These are phyloP conservation scores for Theileria sp. DNA, from an alignment of 169 alveolate genomes.

Conservation along the genomic window DNA sequence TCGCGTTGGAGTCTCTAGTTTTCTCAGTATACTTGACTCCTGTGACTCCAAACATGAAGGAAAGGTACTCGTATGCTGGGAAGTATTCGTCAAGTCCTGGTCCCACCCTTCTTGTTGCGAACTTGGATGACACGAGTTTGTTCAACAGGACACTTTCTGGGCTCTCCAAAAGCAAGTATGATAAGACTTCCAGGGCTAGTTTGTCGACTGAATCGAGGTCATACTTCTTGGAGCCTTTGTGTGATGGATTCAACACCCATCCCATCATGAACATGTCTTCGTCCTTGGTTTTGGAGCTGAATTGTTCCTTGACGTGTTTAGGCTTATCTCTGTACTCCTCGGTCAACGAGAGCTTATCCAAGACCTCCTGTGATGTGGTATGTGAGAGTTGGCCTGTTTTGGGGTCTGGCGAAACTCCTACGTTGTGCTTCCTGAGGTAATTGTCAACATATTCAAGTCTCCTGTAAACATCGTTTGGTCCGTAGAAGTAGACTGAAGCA, in stretches of 20 bases:
- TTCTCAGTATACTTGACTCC: constrained; percentile 30
- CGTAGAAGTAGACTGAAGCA: constrained; percentile 76
- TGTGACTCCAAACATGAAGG: constrained; percentile 44
- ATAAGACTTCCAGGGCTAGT: constrained; percentile 49
- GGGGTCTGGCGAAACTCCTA: constrained; percentile 14
- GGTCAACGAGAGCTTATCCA: background rate
- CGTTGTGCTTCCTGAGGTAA: constrained; percentile 40
- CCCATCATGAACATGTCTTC: constrained; percentile 60
- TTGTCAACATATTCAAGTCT: constrained; percentile 69
- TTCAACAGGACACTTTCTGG: constrained; percentile 68
- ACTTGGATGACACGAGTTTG: constrained; percentile 55
- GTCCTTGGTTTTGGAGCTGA: constrained; percentile 21
- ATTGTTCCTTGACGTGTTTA: constrained; percentile 17
- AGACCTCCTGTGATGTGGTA: constrained; percentile 34
- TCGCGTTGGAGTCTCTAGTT: constrained; percentile 29
- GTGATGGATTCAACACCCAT: constrained; percentile 58
- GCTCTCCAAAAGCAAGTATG: constrained; percentile 63
- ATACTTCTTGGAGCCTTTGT: background rate
- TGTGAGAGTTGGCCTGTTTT: constrained; percentile 10
- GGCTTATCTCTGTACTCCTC: constrained; percentile 47
- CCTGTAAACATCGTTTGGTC: constrained; percentile 68
- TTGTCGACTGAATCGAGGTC: constrained; percentile 50
- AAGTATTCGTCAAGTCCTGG: constrained; percentile 45
- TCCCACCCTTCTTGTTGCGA: constrained; percentile 58
- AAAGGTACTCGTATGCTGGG: constrained; percentile 29